Conservation (phyloP, 2,329 filamentous ascomycete genomes). For the Fusarium austroafricanum region DNA sequence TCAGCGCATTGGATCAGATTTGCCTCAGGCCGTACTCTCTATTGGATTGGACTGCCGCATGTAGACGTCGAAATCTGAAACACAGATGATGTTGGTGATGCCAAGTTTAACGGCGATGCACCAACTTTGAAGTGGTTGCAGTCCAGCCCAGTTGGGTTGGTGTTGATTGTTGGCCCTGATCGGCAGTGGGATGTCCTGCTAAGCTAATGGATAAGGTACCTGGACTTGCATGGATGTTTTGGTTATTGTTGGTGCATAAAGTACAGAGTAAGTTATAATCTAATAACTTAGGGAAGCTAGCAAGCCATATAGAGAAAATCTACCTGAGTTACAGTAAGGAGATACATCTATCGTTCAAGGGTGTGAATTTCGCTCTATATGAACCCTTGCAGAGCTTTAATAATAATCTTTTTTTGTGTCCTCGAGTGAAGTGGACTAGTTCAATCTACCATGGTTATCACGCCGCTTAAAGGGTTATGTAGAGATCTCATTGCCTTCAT, state of each 20-base stretch:
- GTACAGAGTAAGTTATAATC: too few species aligned
- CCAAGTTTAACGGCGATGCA: slow-evolving; percentile 11
- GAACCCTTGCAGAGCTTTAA: too few species aligned
- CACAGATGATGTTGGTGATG: slow-evolving; percentile 6
- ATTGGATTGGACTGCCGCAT: background rate
- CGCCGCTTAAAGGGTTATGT: too few species aligned
- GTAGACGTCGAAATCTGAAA: slow-evolving; percentile 18
- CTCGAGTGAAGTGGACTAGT: background rate
- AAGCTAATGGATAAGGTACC: too few species aligned
- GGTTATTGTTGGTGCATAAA: too few species aligned
- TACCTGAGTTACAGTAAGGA: background rate
- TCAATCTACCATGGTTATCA: background rate
- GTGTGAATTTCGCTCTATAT: too few species aligned
- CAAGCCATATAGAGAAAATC: background rate
- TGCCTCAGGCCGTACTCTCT: background rate
- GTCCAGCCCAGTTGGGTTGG: background rate
- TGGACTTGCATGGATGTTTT: too few species aligned
- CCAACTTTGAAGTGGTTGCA: slow-evolving; percentile 2
- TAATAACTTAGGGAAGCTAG: background rate
- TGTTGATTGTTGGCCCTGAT: background rate
- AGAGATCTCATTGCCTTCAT: too few species aligned
- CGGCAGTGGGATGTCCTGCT: background rate
- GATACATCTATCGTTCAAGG: background rate
- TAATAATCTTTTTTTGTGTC: too few species aligned
- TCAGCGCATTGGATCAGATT: slow-evolving; percentile 11